phyloP scores from a whole-genome alignment of 176 grass and related monocot genomes.

The Triticum urartu region DNA sequence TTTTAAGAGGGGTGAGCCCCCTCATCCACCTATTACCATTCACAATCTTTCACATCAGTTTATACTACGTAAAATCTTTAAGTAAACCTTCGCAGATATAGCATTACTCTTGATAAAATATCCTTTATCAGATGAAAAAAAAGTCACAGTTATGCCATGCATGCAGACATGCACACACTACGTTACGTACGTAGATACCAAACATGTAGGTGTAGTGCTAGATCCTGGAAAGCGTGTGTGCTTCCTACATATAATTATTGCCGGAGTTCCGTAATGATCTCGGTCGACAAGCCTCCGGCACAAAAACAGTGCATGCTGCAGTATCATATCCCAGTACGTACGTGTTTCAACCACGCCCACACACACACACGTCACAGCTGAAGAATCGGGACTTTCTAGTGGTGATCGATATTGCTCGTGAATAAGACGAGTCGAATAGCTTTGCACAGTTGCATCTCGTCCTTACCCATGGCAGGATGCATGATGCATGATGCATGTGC shows the following conservation, averaged over 20 bases:
- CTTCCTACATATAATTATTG: background rate
- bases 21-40: too few species aligned
- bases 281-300: background rate
- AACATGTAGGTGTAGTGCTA: background rate
- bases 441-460: background rate
- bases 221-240: background rate
- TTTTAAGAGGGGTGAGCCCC: too few species aligned
- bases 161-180: background rate
- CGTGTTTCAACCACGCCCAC: background rate
- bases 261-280: background rate
- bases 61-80: too few species aligned
- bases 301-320: background rate
- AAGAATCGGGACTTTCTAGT: background rate
- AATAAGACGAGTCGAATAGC: slow-evolving; percentile 9
- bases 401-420: background rate
- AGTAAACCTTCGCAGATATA: too few species aligned
- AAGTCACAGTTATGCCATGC: background rate
- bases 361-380: background rate
- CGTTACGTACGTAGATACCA: background rate
- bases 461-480: background rate
- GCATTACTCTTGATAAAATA: too few species aligned
- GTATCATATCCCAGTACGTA: background rate
- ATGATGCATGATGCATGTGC: background rate
- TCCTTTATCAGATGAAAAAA: too few species aligned
- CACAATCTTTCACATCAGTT: too few species aligned